Percentiles rank a stretch among this genome's conserved stretches.
Conservation (phyloP, 768 basidiomycete species). For the Pholiota molesta region DNA sequence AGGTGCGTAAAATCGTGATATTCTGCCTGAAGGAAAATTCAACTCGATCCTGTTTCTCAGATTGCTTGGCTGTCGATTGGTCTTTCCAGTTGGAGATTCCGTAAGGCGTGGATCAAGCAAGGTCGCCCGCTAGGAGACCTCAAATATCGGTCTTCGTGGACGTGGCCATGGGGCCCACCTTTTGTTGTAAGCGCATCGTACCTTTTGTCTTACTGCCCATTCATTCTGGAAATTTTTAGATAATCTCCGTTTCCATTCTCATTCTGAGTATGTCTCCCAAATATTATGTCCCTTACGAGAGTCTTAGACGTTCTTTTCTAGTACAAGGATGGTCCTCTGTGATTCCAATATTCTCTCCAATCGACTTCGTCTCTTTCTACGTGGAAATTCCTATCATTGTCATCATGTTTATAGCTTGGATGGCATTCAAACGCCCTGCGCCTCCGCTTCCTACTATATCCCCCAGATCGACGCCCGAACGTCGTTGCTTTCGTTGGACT, state of each 20-base stretch:
- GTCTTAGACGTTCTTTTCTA: constrained; percentile 26
- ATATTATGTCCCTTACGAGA: neutral
- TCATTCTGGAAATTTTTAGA: constrained; percentile 34
- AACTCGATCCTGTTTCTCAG: constrained; percentile 35
- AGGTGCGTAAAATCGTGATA: constrained; percentile 43
- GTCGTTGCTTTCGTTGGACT: neutral
- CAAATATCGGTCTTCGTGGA: constrained; percentile 79
- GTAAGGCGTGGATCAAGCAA: constrained; percentile 77
- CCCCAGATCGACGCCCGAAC: neutral
- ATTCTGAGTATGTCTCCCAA: constrained; percentile 56
- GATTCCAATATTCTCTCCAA: constrained; percentile 59
- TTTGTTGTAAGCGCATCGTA: constrained; percentile 62
- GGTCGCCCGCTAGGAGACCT: constrained; percentile 68
- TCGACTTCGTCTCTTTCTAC: constrained; percentile 81
- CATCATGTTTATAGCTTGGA: constrained; percentile 66
- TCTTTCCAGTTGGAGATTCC: constrained; percentile 79
- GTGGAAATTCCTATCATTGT: constrained; percentile 77
- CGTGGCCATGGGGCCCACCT: constrained; percentile 82
- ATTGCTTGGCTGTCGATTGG: constrained; percentile 91
- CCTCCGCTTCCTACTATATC: neutral
- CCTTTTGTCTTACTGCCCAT: neutral
- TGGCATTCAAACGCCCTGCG: constrained; percentile 35
- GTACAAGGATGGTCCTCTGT: constrained; percentile 92
- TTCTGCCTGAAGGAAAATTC: neutral
- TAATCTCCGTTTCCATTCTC: constrained; percentile 53